phyloP scores from a whole-genome alignment of 805 yeast genomes.

The Candida endomychidarum region DNA sequence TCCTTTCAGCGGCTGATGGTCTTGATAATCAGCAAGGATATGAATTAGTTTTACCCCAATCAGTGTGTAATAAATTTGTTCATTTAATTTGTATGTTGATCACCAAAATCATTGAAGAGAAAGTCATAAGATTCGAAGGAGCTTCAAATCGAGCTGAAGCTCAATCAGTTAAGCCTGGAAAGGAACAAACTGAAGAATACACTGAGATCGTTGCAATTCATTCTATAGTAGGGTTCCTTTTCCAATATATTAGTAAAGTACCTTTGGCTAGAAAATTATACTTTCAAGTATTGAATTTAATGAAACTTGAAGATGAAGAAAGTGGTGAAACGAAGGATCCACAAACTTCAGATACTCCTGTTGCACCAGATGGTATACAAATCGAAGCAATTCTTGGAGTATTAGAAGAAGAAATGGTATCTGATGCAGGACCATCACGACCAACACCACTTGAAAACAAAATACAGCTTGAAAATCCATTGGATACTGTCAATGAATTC shows the following conservation, averaged over 20 bases:
- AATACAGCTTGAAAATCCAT: not conserved
- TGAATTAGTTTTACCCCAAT: conserved; percentile 29
- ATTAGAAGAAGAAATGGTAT: too few relatives aligned
- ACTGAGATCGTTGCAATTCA: conserved; percentile 2
- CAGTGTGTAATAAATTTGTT: conserved; percentile 44
- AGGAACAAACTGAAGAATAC: not conserved
- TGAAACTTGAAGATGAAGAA: conserved; percentile 1
- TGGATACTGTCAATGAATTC: not conserved
- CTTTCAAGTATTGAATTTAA: conserved; percentile 8
- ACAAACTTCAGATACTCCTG: too few relatives aligned
- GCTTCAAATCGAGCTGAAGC: not conserved
- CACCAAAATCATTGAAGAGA: conserved; percentile 1
- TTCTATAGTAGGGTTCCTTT: conserved; percentile 9
- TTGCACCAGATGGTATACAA: too few relatives aligned
- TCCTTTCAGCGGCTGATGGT: conserved; percentile 32
- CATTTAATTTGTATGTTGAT: conserved; percentile 64
- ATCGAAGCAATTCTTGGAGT: too few relatives aligned
- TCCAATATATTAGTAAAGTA: conserved; percentile 12
- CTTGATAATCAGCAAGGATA: conserved; percentile 29
- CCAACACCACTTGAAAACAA: too few relatives aligned
- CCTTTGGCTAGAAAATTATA: conserved; percentile 13
- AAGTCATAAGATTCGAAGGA: not conserved
- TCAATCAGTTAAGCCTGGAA: not conserved
- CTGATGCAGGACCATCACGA: too few relatives aligned
- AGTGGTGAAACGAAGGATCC: too few relatives aligned